Base-by-base conservation (phyloP, 2,329 filamentous ascomycete genomes). In the Ceratocystis harringtonii region DNA sequence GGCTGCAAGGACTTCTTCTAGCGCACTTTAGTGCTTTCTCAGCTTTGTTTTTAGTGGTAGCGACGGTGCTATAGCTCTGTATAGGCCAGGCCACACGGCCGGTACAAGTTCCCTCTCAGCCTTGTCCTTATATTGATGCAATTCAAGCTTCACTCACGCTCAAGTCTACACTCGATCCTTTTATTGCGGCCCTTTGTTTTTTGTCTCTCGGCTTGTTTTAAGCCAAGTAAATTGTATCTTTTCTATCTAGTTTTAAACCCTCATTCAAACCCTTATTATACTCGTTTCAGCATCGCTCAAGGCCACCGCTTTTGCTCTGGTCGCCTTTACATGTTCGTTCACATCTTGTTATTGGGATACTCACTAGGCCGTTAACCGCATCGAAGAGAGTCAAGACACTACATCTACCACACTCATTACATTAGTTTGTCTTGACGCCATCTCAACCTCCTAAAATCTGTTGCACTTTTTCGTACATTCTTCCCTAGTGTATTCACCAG, bases 1-100 rank as follows among this genome's bases (percentile, higher is more conserved):
- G 17, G 17, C 55, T 58, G 55, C 55, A 58, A 19, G 55, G 55
- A 15, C 55, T 58, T 58, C 48, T 36, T 58, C 28, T 58, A 58
- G 55, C 28, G 55, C 7, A 17, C 55, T 36, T 32, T 58, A 19
- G 55, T 57, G 50, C 50, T 12, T 25, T 55, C 8, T 15, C 5
- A 25, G 3, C 8, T 2, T 2, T 25, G 50, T 5, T 17, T 25
- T 55, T 15, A 55, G 50, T n/a, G 50, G 1, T 17, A n/a, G 22
- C 30, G 3, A 12, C 19, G 25, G n/a, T n/a, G 48, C 48, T 25
- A 52, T 19, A 22, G 48, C 48, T n/a, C 48, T 52, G 50, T 28
- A 5, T 28, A 12, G 52, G 12, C 5, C 15, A 28, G 52, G 22
- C 5, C 15, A 28, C 52, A 57, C 19, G 22, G 15, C 5, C 30